Base-by-base conservation (phyloP, 495 filamentous ascomycete species). In the Podospora tetraspora region DNA sequence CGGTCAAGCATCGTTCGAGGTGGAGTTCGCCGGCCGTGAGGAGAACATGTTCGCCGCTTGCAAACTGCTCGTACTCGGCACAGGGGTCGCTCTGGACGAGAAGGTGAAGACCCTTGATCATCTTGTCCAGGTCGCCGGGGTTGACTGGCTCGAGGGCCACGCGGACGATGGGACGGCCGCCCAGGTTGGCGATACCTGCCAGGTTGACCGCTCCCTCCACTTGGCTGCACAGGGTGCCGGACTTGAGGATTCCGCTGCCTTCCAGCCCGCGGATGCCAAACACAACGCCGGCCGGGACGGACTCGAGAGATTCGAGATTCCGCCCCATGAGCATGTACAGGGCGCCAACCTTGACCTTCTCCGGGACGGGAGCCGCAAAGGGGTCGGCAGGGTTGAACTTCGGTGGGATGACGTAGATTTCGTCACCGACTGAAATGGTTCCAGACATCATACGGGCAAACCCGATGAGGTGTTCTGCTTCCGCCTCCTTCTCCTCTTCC, bases 241-340 rank as follows among this genome's bases (percentile, higher is more conserved):
- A 94, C 77, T 99, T 99, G 59, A 99, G 81, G 22, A 99, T 89
- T 10, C 76, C 77, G 68, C 92, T 87, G 27, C 94, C 95, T 70
- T 93, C 93, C 11, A 99, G 85, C 22, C 95, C 95, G 21, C 88
- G 92, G 37, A 99, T 93, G n/a, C 94, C 95, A 74, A 98, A 97
- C 10, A 99, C 91, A 10, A 95, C 93, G 30, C 95, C 95, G 23
- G 95, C 94, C 3, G 95, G 93, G 0, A 98, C 93, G 0, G 91
- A 91, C 57, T 85, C 81, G 3, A 99, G 86, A 0, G 90, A 84
- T 72, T 98, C 95, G 1, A 99, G 84, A 69, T 90, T 89, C 57
- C 93, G 85, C 37, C 95, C 95, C 95, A 99, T 99, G 61, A 99
- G 84, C 69, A 98, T 90, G 79, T 99, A 99, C 22, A 99, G 82